Conservation (phyloP, 768 basidiomycete species). For the Pulveroboletus sp. region DNA sequence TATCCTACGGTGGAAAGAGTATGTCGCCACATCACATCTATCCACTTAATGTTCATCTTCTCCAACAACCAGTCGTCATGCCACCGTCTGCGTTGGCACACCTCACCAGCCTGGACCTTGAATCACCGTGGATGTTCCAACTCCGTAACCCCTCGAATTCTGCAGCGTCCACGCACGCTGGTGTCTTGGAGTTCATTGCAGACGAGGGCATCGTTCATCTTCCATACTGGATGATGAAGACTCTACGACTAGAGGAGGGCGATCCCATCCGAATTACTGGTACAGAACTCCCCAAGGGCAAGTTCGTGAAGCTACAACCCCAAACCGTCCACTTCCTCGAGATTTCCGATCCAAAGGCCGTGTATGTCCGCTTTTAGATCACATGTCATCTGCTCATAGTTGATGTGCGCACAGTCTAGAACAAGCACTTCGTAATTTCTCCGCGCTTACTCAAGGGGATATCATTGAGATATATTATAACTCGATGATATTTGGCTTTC, state of each 20-base stretch:
- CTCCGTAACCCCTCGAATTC: slow-evolving; percentile 84
- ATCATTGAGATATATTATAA: slow-evolving; percentile 99
- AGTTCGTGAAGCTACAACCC: slow-evolving; percentile 94
- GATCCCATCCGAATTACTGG: slow-evolving; percentile 93
- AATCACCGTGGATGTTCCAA: slow-evolving; percentile 94
- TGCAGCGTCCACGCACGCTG: slow-evolving; percentile 86
- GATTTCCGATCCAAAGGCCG: slow-evolving; percentile 95
- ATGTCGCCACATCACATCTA: slow-evolving; percentile 35
- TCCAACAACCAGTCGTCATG: slow-evolving; percentile 74
- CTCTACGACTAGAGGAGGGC: slow-evolving; percentile 86
- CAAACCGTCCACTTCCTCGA: slow-evolving; percentile 94
- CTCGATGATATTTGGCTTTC: slow-evolving; percentile 87
- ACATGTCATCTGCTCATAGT: background rate
- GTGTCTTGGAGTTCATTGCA: slow-evolving; percentile 98
- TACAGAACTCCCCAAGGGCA: slow-evolving; percentile 83
- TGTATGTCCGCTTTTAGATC: slow-evolving; percentile 51
- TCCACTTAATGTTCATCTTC: slow-evolving; percentile 6
- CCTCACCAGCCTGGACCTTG: slow-evolving; percentile 81
- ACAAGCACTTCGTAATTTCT: slow-evolving; percentile 90
- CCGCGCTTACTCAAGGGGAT: slow-evolving; percentile 88
- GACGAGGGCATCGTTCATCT: slow-evolving; percentile 94
- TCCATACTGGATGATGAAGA: slow-evolving; percentile 99
- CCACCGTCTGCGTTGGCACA: slow-evolving; percentile 91
- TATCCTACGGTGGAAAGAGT: slow-evolving; percentile 98
- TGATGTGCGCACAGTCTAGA: slow-evolving; percentile 61